These are phyloP conservation scores for Atkinsonella texensis DNA, from an alignment of 2,329 filamentous ascomycete species.

Conservation along the genomic window DNA sequence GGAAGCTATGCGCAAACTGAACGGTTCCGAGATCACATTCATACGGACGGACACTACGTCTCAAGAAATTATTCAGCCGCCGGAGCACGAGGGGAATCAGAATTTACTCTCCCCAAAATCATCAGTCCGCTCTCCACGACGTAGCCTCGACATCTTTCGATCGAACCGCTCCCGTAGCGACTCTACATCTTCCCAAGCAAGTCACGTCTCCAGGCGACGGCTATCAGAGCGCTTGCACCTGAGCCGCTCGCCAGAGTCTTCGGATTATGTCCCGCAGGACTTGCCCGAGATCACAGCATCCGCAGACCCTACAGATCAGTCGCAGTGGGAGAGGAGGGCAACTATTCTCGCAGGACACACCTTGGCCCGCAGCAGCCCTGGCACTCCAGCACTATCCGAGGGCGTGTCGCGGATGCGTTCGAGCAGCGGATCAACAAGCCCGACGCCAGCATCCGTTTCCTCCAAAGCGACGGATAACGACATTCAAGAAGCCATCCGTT, in stretches of 20 bases:
- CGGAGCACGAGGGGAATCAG: constrained; percentile 25
- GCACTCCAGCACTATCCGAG: constrained; percentile 21
- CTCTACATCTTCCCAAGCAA: constrained; percentile 31
- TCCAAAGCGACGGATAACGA: constrained; percentile 48
- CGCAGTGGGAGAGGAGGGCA: constrained; percentile 84
- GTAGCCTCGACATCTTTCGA: constrained; percentile 34
- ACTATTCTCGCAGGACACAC: constrained; percentile 69
- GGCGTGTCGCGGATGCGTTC: constrained; percentile 18
- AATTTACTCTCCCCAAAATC: constrained; percentile 17
- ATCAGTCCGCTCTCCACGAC: constrained; percentile 21
- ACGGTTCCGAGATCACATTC: constrained; percentile 63
- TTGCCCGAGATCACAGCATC: constrained; percentile 58
- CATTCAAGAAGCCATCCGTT: constrained; percentile 89
- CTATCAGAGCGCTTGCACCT: constrained; percentile 64
- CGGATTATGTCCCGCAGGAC: constrained; percentile 65
- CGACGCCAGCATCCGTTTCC: constrained; percentile 23
- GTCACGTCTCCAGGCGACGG: constrained; percentile 30
- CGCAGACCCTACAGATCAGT: constrained; percentile 42
- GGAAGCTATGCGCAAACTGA: constrained; percentile 24
- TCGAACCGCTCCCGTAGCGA: constrained; percentile 35
- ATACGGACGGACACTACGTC: constrained; percentile 72
- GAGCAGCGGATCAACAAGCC: background rate
- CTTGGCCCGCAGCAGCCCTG: constrained; percentile 30
- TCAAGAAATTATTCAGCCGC: constrained; percentile 67
- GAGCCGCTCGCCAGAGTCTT: constrained; percentile 43